Evolutionary conservation across 805 yeast species (phyloP).

Genomic region (Kurtzmaniella cleridarum): DNA sequence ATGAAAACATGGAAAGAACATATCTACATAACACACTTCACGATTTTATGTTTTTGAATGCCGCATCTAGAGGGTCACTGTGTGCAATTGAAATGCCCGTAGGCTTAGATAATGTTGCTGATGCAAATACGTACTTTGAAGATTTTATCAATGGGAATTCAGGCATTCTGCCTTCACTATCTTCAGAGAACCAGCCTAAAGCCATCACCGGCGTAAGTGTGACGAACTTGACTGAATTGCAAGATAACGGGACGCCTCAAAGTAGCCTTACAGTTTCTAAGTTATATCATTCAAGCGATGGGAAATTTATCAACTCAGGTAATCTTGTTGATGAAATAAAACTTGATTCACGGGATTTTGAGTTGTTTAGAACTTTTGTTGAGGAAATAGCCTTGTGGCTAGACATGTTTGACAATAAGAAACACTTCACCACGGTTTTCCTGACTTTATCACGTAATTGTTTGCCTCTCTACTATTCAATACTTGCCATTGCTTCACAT

Average conservation of each 20-base stretch:
- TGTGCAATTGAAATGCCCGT: constrained; percentile 70
- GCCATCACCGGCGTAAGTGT: too few species aligned
- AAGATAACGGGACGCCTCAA: too few species aligned
- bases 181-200: too few species aligned
- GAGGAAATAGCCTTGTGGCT: constrained; percentile 3
- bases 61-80: constrained; percentile 60
- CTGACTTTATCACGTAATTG: constrained; percentile 2
- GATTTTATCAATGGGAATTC: too few species aligned
- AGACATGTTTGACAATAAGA: constrained; percentile 3
- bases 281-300: too few species aligned
- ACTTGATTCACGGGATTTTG: constrained; percentile 1
- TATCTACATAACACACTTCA: not conserved
- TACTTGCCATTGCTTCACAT: constrained; percentile 1
- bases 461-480: constrained; percentile 1
- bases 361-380: constrained; percentile 1
- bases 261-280: too few species aligned
- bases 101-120: constrained; percentile 11
- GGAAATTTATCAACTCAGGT: too few species aligned
- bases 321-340: constrained; percentile 2
- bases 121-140: too few species aligned
- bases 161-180: too few species aligned
- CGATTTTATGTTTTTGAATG: constrained; percentile 40
- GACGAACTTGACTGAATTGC: too few species aligned
- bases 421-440: constrained; percentile 2
- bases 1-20: not conserved